Percentiles rank a stretch among this genome's conserved stretches.
phyloP scores from a whole-genome alignment of 148 eudicot genomes.

The Polygonum aviculare region DNA sequence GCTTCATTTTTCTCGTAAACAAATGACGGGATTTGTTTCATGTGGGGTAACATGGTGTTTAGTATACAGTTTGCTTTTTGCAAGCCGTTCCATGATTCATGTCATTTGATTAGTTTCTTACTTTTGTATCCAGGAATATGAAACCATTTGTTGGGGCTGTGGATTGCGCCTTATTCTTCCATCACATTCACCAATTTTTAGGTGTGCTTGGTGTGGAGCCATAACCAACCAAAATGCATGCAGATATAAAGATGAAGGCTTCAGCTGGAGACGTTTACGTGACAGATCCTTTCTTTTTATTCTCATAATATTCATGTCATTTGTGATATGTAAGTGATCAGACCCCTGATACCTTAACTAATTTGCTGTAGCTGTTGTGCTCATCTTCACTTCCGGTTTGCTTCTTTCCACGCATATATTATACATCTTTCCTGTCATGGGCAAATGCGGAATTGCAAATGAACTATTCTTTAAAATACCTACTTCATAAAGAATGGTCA shows the following conservation, averaged over 20 bases:
- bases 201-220: slow-evolving; percentile 99
- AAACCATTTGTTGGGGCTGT: slow-evolving; percentile 93
- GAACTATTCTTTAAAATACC: not conserved
- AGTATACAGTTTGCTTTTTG: not conserved
- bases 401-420: not conserved
- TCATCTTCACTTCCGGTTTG: not conserved
- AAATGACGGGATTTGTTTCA: not conserved
- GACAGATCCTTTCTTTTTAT: slow-evolving; percentile 69
- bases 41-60: not conserved
- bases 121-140: slow-evolving; percentile 41
- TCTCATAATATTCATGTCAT: slow-evolving; percentile 57
- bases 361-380: not conserved
- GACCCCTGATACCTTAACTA: not conserved
- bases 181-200: slow-evolving; percentile 66
- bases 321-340: slow-evolving; percentile 57
- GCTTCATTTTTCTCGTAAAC: not conserved
- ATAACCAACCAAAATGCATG: slow-evolving; percentile 58
- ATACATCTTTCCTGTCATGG: not conserved
- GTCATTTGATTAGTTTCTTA: slow-evolving; percentile 19
- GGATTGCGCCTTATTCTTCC: slow-evolving; percentile 81
- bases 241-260: slow-evolving; percentile 33
- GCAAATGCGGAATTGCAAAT: not conserved
- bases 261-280: slow-evolving; percentile 57
- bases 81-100: not conserved
- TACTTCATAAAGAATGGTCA: not conserved